Base-by-base conservation (phyloP, 2,329 filamentous ascomycete species). In the Truncatella angustata region DNA sequence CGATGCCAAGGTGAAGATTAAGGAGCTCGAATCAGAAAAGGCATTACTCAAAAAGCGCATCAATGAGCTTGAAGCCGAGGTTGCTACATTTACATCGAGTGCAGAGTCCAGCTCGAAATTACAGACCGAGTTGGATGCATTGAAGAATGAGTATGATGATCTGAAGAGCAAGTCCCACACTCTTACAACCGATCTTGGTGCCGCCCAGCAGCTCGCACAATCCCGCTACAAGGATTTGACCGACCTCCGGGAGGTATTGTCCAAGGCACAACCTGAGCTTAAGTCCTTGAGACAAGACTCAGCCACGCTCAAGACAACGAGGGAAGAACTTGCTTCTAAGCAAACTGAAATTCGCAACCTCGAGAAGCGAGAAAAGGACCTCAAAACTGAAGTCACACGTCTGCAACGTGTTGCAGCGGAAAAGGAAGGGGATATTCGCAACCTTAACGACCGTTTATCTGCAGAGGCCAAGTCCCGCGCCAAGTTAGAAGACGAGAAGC, bases 261-360 rank as follows among this genome's bases (percentile, higher is more conserved):
- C 91, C 58, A 95, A 94, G 66, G 82, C 88, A 1, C 92, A 97
- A 63, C 88, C 91, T 0, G 93, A 99, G 69, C 74, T 97, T 21
- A 88, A 87, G 66, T 86, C 76, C 40, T 77, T 97, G 18, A 84
- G 90, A 6, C 84, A 86, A 45, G 92, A 97, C 61, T 86, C 89
- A 26, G 81, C 82, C 0, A 81, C 86, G 36, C 76, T 97, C 30
- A 92, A 91, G 68, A 77, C 76, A 0, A 79, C 82, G 3, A 93
- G 88, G 64, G 87, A 92, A 43, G 90, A 95, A 55, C 77, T 97
- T 2, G 76, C 80, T 1, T 63, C 68, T 23, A 81, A 76, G 65
- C 68, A 63, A 30, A 71, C 71, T 3, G 88, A 92, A 58, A 68
- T 97, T 5, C 85, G 84, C 54, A 80, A 80, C n/a, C 75, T 96